Evolutionary conservation across 371 early-diverging fungal species (phyloP).

Genomic region (Nematocida ironsii): DNA sequence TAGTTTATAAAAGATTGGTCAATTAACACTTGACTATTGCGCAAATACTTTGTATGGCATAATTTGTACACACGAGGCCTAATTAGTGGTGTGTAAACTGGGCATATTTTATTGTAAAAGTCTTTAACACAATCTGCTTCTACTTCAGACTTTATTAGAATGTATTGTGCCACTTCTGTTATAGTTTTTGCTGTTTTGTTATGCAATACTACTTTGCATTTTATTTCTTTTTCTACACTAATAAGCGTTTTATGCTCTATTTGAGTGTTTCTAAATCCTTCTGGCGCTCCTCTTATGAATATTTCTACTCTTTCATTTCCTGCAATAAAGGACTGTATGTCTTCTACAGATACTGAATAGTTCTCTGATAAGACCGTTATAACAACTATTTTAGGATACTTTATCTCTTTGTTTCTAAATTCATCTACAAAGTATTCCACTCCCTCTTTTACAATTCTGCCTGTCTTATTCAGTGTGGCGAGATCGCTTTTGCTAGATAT

Average conservation of each 20-base stretch:
- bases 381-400: constrained; percentile 22
- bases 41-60: constrained; percentile 1
- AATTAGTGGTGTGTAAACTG: constrained; percentile 3
- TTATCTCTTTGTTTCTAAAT: neutral
- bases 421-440: neutral
- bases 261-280: neutral
- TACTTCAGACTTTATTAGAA: neutral
- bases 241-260: neutral
- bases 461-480: constrained; percentile 18
- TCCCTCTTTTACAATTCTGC: neutral
- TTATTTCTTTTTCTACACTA: neutral
- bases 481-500: constrained; percentile 28
- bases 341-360: neutral
- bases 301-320: neutral
- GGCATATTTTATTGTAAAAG: constrained; percentile 18
- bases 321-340: neutral
- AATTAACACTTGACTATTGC: constrained; percentile 1
- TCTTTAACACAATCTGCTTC: neutral
- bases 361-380: constrained; percentile 23
- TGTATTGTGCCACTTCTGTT: neutral
- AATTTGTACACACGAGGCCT: constrained; percentile 2
- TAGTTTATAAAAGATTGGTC: constrained; percentile 21
- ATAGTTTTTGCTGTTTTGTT: neutral
- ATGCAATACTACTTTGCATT: neutral
- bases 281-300: constrained; percentile 20